Evolutionary conservation across 805 yeast species (phyloP).

Genomic region (Candida pseudofarinosa): DNA sequence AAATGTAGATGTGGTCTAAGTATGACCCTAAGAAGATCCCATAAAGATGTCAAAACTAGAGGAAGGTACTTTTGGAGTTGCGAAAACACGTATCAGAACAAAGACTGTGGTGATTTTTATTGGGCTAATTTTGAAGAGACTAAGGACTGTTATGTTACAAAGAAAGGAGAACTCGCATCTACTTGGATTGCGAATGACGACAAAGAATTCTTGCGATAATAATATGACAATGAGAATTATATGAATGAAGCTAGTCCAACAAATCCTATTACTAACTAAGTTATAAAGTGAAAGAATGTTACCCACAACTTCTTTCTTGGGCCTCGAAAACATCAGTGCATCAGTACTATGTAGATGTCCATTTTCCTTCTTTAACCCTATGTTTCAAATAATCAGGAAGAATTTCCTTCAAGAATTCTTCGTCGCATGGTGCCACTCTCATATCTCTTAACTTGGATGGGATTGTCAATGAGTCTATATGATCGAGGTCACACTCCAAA

Average conservation of each 20-base stretch:
- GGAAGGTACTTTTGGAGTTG: constrained; percentile 72
- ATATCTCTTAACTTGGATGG: neutral
- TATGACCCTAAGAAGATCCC: constrained; percentile 57
- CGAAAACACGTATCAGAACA: constrained; percentile 38
- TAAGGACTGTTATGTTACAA: constrained; percentile 29
- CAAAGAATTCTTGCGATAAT: neutral
- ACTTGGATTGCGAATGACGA: constrained; percentile 30
- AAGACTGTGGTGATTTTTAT: constrained; percentile 46
- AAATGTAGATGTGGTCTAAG: constrained; percentile 44
- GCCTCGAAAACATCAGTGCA: too few relatives aligned
- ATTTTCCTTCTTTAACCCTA: neutral
- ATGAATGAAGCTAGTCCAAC: neutral
- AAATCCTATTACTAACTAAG: neutral
- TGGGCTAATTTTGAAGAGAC: constrained; percentile 45
- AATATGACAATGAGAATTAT: neutral
- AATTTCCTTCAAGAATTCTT: neutral
- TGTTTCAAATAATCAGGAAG: constrained; percentile 1
- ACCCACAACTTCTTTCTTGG: neutral
- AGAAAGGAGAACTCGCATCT: constrained; percentile 29
- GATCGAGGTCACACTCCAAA: neutral
- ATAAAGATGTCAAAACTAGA: constrained; percentile 39
- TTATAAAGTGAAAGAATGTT: too few relatives aligned
- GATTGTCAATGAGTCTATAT: neutral
- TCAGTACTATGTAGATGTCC: neutral
- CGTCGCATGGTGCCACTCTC: constrained; percentile 1